These are phyloP conservation scores for Alternaria brassicae DNA, from an alignment of 2,329 filamentous ascomycete genomes.

Conservation along the genomic window DNA sequence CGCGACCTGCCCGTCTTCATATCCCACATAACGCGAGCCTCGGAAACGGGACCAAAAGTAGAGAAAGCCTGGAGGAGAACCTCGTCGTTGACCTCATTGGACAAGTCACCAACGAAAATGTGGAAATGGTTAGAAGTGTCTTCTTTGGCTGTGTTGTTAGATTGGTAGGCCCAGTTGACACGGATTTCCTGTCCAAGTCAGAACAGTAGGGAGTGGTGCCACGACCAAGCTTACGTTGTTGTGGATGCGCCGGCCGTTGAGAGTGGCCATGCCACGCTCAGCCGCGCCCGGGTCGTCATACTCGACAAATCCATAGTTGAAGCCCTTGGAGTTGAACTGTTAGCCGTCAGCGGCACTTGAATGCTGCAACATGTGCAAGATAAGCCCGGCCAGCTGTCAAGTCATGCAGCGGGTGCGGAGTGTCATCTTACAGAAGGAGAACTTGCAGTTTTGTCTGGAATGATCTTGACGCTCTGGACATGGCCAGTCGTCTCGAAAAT, in stretches of 20 bases:
- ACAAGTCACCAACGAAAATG: slow-evolving; percentile 97
- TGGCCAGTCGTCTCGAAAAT: slow-evolving; percentile 99
- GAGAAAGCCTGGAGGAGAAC: slow-evolving; percentile 92
- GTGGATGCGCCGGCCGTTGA: slow-evolving; percentile 94
- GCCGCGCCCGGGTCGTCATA: slow-evolving; percentile 97
- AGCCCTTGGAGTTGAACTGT: slow-evolving; percentile 69
- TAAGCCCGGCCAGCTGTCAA: slow-evolving; percentile 20
- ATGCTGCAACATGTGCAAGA: slow-evolving; percentile 17
- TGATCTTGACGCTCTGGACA: slow-evolving; percentile 98
- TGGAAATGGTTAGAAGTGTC: slow-evolving; percentile 99
- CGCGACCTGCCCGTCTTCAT: slow-evolving; percentile 99
- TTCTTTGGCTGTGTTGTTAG: slow-evolving; percentile 91
- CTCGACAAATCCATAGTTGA: slow-evolving; percentile 99
- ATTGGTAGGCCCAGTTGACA: slow-evolving; percentile 99
- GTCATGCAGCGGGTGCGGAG: slow-evolving; percentile 19
- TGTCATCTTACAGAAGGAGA: slow-evolving; percentile 44
- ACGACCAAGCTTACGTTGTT: slow-evolving; percentile 75
- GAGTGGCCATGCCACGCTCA: slow-evolving; percentile 94
- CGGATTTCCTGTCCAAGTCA: slow-evolving; percentile 79
- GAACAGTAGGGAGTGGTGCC: slow-evolving; percentile 11
- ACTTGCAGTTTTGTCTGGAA: slow-evolving; percentile 98
- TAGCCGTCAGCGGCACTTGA: slow-evolving; percentile 21
- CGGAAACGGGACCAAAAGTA: slow-evolving; percentile 92
- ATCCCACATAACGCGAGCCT: slow-evolving; percentile 99
- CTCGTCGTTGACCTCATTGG: slow-evolving; percentile 98